Evolutionary conservation across 257 asterid genomes (phyloP), one percentile per base, ranked within the genome.

Genomic region (Solanum sejunctum): DNA sequence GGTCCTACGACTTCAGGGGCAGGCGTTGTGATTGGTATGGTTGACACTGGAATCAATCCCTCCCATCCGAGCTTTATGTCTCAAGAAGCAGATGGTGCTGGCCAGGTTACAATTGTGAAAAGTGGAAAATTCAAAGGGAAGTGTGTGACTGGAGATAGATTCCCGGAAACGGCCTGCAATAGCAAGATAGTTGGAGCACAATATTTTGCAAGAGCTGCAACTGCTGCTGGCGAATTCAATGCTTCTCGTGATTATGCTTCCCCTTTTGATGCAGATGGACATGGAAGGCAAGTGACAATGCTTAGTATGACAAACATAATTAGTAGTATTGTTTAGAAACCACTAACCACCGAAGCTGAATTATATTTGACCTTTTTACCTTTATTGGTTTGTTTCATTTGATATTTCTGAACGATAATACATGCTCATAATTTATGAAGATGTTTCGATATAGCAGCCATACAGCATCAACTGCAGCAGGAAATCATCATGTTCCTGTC

Each of bases 391-490:
- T 20, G 32, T 1, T 81, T 63, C 12, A 81, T 60, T 51, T 47
- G 45, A 64, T 66, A 84, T 66, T n/a, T 7, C 18, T 51, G 47
- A 12, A 73, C n/a, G 58, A 77, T 26, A 75, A 51, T 41, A 45
- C 69, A 43, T 51, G 70, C 20, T 72, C 67, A 41, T 84, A 66
- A 84, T 78, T 4, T 69, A 41, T 28, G 86, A 85, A 39, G 47
- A 57, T 83, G 85, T 81, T 87, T 84, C 0, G 17, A 86, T 77
- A 85, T 83, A 13, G 78, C 91, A 94, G 98, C 89, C 98, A 91
- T 84, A 92, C 95, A 71, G 95, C 98, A 80, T 91, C 98, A 28
- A 92, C 89, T 82, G 98, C 96, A 77, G 98, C 94, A n/a, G 98
- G 96, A 85, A 92, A 88, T 85, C 88, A 89, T 86, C 73, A 85